These are phyloP conservation scores for Coprinopsis strossmayeri DNA, from an alignment of 768 basidiomycete species.

Conservation along the genomic window DNA sequence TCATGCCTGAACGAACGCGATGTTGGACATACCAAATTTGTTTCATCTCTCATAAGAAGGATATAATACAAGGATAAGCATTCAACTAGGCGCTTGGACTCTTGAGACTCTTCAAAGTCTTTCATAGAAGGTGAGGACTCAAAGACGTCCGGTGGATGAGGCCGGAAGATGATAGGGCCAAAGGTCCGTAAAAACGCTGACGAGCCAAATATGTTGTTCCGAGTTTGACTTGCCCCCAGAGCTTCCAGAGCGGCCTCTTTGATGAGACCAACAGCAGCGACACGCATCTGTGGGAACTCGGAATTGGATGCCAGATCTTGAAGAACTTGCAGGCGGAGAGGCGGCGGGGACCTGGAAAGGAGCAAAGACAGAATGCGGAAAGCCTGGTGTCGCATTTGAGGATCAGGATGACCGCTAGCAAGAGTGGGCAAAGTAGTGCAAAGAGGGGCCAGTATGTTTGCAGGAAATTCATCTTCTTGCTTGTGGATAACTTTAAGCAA, in stretches of 20 bases:
- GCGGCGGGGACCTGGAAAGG: constrained; percentile 39
- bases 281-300: constrained; percentile 59
- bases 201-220: constrained; percentile 45
- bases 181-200: constrained; percentile 49
- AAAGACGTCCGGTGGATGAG: constrained; percentile 51
- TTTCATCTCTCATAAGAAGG: constrained; percentile 48
- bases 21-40: constrained; percentile 41
- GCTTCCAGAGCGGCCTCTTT: constrained; percentile 61
- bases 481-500: constrained; percentile 34
- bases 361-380: constrained; percentile 55
- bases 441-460: constrained; percentile 43
- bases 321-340: constrained; percentile 48
- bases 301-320: constrained; percentile 42
- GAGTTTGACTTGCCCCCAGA: constrained; percentile 17
- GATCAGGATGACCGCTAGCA: constrained; percentile 57
- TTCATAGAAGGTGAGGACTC: constrained; percentile 24
- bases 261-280: constrained; percentile 60
- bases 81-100: constrained; percentile 57
- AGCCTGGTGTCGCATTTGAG: constrained; percentile 48
- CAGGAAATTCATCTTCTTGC: constrained; percentile 22
- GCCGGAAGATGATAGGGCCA: constrained; percentile 52
- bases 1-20: neutral
- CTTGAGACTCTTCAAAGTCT: constrained; percentile 48
- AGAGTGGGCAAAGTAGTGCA: constrained; percentile 45
- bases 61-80: constrained; percentile 65